Evolutionary conservation across 805 yeast genomes (phyloP), one percentile per base, ranked within the genome.

Genomic region (Saturnispora hagleri): DNA sequence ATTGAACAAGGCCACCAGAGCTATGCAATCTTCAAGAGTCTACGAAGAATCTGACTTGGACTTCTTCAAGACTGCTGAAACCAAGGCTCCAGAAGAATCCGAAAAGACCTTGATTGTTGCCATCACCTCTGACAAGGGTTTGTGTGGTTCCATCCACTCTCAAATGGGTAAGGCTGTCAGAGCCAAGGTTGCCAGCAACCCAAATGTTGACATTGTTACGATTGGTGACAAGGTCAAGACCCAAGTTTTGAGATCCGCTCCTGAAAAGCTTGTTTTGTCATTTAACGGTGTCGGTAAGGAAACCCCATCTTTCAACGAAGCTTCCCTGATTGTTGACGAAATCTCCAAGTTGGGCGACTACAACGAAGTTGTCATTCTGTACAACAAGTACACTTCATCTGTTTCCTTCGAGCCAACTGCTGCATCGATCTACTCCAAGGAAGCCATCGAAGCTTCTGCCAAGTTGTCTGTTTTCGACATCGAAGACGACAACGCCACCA

Each of bases 131-230:
- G 99, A 93, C 76, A 93, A 93, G 77, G 99, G 99, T 69, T 81
- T 93, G 65, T 93, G 99, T 81, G 99, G 99, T 64, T 90, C 98
- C 46, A 89, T 93, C 68, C 99, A 93, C 77, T 82, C 99, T 50
- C 96, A 88, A 75, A 74, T 91, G 63, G 86, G 97, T 62, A 89
- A 91, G 75, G 81, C 86, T 57, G 86, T 96, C 56, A 88, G 95
- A 75, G 67, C 61, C 58, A 80, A 82, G 73, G 66, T 83, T 53
- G 74, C 65, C 34, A 85, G 78, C 63, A 69, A 77, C 63, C 81
- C 86, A 60, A 78, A 78, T 57, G 80, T 84, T 55, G 96, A 89
- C 64, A 67, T 93, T 57, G 90, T 89, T 55, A 77, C 96, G 59
- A 73, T 93, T 67, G 99, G 99, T 74, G 99, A 93, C 73, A 93